Evolutionary conservation across 2,329 filamentous ascomycete species (phyloP), one percentile per base, ranked within the genome.

Genomic region (Fragosphaeria purpurea): DNA sequence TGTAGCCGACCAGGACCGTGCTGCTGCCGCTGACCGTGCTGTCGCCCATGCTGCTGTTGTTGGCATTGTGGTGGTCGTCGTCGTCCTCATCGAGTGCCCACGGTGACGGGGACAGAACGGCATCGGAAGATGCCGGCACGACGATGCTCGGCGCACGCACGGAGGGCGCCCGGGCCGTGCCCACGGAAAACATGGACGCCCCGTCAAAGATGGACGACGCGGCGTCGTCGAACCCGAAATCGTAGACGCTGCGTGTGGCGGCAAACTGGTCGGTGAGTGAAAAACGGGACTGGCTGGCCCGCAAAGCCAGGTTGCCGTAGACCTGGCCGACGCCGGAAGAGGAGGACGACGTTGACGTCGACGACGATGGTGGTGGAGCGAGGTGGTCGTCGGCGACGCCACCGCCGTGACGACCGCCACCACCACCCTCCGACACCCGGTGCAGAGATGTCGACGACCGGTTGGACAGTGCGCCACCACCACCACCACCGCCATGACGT

Each of bases 231-330:
- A 70, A 71, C 56, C 65, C 72, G 47, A 74, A 71, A 45, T 73
- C 70, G 46, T 68, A 70, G 52, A 74, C 71, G 45, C 64, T 65
- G 35, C 70, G 62, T 6, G 72, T 75, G 38, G 69, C 61, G 22
- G 72, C 70, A 51, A 75, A 75, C 50, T 75, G 70, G 43, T 74
- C 70, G 44, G 66, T 68, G 44, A 75, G 62, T 3, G 72, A 75
- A 60, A 68, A 70, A 44, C 71, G 68, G 32, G 70, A 74, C 10
- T 63, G 63, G n/a, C 61, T 61, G 34, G 67, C 63, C 33, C 66
- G 64, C 42, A 68, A 58, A 12, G 42, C 48, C 22, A 46, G 38
- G 45, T 41, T 50, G 42, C 52, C 52, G 43, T 56, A 53, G 50
- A 54, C 47, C 48, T 47, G 40, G 33, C 41, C 32, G 13, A 31